Conservation (phyloP, 1,284 basidiomycete genomes). For the Peniophora sp. region DNA sequence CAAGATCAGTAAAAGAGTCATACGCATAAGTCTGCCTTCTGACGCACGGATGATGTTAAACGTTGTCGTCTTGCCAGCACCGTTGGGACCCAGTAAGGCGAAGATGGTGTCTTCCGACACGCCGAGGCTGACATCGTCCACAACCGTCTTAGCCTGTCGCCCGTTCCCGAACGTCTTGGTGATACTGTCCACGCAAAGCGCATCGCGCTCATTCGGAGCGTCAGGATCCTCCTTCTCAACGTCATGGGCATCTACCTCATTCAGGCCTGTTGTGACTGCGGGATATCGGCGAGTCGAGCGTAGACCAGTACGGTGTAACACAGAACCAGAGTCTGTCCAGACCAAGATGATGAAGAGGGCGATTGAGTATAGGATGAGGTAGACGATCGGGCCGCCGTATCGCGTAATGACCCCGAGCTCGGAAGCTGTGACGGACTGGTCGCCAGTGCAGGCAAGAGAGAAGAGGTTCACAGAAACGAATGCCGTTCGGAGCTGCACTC, state of each 20-base stretch:
- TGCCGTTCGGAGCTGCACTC: constrained; percentile 50
- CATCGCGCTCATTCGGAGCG: constrained; percentile 34
- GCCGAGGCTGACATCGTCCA: constrained; percentile 68
- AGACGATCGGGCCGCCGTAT: constrained; percentile 71
- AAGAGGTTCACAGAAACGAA: constrained; percentile 75
- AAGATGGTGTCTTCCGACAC: constrained; percentile 60
- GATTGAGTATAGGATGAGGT: constrained; percentile 53
- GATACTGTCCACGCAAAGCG: constrained; percentile 59
- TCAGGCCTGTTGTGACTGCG: not conserved
- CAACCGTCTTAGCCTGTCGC: constrained; percentile 40
- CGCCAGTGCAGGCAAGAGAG: constrained; percentile 63
- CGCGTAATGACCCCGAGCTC: constrained; percentile 47
- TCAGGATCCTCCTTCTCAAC: constrained; percentile 50
- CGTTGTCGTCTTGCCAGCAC: constrained; percentile 75
- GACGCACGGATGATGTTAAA: constrained; percentile 67
- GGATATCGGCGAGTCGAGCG: not conserved
- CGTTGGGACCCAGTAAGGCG: constrained; percentile 73
- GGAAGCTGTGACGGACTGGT: constrained; percentile 35
- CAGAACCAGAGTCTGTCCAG: constrained; percentile 52
- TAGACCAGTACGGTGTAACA: constrained; percentile 24
- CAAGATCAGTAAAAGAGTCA: not conserved
- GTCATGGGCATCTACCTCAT: constrained; percentile 23
- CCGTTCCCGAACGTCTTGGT: constrained; percentile 48
- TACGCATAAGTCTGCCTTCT: not conserved
- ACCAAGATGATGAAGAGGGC: constrained; percentile 51